Conservation (phyloP, 2,329 filamentous ascomycete genomes). For the Alternaria burnsii region DNA sequence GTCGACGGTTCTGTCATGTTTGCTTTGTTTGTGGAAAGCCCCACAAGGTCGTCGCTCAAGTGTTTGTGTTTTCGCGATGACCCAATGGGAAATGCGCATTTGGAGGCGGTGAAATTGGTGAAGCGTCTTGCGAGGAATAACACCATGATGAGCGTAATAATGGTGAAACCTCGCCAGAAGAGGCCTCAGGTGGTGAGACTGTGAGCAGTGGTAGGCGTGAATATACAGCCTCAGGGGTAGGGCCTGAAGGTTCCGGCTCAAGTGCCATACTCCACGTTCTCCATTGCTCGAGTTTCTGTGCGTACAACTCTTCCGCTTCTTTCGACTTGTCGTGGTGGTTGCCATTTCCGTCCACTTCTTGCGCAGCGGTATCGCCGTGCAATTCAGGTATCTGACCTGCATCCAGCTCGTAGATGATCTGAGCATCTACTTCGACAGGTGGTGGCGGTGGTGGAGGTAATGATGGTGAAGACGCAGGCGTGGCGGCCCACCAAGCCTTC, state of each 20-base stretch:
- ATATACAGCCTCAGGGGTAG: not conserved
- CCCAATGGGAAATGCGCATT: slow-evolving; percentile 15
- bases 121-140: not conserved
- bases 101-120: slow-evolving; percentile 18
- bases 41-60: not conserved
- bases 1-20: not conserved
- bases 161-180: slow-evolving; percentile 17
- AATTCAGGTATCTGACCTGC: slow-evolving; percentile 32
- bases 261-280: slow-evolving; percentile 15
- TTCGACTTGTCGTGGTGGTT: slow-evolving; percentile 2
- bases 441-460: slow-evolving; percentile 6
- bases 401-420: slow-evolving; percentile 33
- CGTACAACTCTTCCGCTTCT: slow-evolving; percentile 21
- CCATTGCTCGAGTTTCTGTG: slow-evolving; percentile 19
- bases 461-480: not conserved
- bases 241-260: not conserved
- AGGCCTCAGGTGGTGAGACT: slow-evolving; percentile 12
- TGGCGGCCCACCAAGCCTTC: slow-evolving; percentile 17
- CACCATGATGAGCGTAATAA: slow-evolving; percentile 17
- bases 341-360: slow-evolving; percentile 24
- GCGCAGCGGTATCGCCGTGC: slow-evolving; percentile 23
- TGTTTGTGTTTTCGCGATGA: not conserved
- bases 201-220: slow-evolving; percentile 9
- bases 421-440: slow-evolving; percentile 34
- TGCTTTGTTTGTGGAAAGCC: not conserved